Evolutionary conservation across 163 green algal genomes (phyloP).

Genomic region (Scenedesmus sp.): DNA sequence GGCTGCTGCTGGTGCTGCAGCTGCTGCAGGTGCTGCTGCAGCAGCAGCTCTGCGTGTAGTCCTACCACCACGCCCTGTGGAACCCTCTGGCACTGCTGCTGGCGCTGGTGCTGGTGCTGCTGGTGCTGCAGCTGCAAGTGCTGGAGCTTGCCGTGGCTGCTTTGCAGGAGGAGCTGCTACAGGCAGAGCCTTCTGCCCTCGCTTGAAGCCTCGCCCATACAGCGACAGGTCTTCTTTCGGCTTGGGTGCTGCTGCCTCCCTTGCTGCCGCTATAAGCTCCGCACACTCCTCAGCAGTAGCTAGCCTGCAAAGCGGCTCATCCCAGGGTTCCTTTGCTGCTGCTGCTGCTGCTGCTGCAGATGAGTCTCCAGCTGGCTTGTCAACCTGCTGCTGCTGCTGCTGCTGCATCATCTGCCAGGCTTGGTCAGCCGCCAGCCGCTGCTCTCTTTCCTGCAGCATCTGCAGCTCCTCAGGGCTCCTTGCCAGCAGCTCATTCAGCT

Average conservation of each 20-base stretch:
- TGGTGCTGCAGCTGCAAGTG: background rate
- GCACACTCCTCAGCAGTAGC: slow-evolving; percentile 44
- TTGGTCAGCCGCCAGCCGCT: slow-evolving; percentile 11
- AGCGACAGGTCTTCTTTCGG: slow-evolving; percentile 20
- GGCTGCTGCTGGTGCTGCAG: background rate
- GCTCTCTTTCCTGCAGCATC: slow-evolving; percentile 58
- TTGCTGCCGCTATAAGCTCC: slow-evolving; percentile 49
- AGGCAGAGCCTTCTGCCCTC: background rate
- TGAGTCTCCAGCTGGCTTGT: background rate
- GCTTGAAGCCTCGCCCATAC: slow-evolving; percentile 46
- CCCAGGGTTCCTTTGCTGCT: background rate
- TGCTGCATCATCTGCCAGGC: slow-evolving; percentile 24
- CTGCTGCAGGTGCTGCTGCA: background rate
- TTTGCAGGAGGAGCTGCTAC: background rate
- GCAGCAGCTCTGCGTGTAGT: background rate
- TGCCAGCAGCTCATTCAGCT: slow-evolving; percentile 72
- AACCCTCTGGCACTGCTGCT: background rate
- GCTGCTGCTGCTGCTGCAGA: background rate
- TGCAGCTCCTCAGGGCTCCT: slow-evolving; percentile 62
- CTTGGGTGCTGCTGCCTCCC: slow-evolving; percentile 14
- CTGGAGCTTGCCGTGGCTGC: background rate
- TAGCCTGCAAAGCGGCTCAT: slow-evolving; percentile 28
- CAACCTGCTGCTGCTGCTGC: slow-evolving; percentile 10
- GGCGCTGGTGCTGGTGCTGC: background rate
- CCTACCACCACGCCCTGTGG: background rate